phyloP scores from a whole-genome alignment of 192 early-diverging fungal genomes.

The Backusella psychrophila region DNA sequence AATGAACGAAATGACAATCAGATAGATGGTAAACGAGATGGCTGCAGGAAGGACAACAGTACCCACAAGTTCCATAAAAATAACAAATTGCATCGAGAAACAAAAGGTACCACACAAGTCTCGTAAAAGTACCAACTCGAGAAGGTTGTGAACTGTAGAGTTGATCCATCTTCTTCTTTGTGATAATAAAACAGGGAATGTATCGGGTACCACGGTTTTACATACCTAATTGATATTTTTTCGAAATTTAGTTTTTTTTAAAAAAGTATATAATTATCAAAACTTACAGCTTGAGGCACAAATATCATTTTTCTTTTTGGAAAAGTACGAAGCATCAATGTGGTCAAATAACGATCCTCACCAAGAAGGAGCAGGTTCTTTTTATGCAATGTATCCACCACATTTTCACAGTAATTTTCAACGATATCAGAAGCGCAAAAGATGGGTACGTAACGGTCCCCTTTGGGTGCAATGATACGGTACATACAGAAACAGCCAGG shows the following conservation, averaged over 20 bases:
- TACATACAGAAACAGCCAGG: constrained; percentile 82
- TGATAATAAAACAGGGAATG: constrained; percentile 65
- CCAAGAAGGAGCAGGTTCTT: constrained; percentile 75
- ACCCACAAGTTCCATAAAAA: constrained; percentile 92
- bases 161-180: constrained; percentile 90
- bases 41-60: constrained; percentile 91
- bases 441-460: constrained; percentile 64
- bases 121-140: constrained; percentile 78
- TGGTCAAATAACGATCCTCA: constrained; percentile 75
- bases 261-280: background rate
- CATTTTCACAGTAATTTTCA: constrained; percentile 66
- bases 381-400: constrained; percentile 67
- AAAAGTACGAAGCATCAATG: constrained; percentile 75
- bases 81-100: constrained; percentile 95
- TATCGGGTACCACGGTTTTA: constrained; percentile 70
- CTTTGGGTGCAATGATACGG: constrained; percentile 69
- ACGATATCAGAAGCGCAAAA: constrained; percentile 75
- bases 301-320: constrained; percentile 74
- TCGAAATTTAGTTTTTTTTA: background rate
- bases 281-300: constrained; percentile 59
- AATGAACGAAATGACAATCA: constrained; percentile 78
- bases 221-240: constrained; percentile 49
- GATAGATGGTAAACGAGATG: constrained; percentile 81
- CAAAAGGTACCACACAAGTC: constrained; percentile 90
- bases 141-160: constrained; percentile 81